Base-by-base conservation (phyloP, 164 flowering plant species). In the Vitis rotundifolia region DNA sequence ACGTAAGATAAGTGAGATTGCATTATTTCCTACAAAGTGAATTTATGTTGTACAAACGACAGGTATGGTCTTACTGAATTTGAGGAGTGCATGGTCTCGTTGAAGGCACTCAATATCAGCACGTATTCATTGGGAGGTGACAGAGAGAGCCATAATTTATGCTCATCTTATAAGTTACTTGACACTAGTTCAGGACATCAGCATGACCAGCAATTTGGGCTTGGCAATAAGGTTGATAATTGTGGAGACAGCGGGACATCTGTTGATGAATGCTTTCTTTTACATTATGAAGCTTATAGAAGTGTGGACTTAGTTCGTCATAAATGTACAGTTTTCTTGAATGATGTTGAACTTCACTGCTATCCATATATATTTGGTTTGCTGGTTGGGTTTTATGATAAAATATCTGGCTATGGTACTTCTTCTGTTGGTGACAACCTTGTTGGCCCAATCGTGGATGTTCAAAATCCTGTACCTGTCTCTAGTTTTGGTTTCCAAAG, bases 331-430 rank as follows among this genome's bases (percentile, higher is more conserved):
- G 18, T 89, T 12, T 67, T 57, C 59, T 74, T 92, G 73, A 80
- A 61, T 79, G 80, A 87, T 77, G 75, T 82, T 76, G 97, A 95
- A 53, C 64, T 95, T 67, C 98, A 93, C 77, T 81, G 85, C 76
- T 82, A 90, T 68, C 99, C 98, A 11, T 57, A 72, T 61, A 68
- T 89, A 16, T 29, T 87, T 67, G 83, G 88, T 2, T 61, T 78
- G 69, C 68, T 95, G 77, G 63, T 62, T 62, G 79, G 74, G 4
- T 89, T 90, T 72, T 77, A 18, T 67, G 81, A 84, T 58, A 79
- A 68, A 71, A 49, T 93, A 61, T 67, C 80, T 60, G 69, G 57
- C 2, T 73, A 60, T 73, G 71, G 61, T 70, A 26, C 64, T 16
- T 60, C 76, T 57, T 13, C 11, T 73, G 47, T 70, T 66, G 72